phyloP scores from a whole-genome alignment of 352 stramenopile genomes.

The Globisporangium spinosum region DNA sequence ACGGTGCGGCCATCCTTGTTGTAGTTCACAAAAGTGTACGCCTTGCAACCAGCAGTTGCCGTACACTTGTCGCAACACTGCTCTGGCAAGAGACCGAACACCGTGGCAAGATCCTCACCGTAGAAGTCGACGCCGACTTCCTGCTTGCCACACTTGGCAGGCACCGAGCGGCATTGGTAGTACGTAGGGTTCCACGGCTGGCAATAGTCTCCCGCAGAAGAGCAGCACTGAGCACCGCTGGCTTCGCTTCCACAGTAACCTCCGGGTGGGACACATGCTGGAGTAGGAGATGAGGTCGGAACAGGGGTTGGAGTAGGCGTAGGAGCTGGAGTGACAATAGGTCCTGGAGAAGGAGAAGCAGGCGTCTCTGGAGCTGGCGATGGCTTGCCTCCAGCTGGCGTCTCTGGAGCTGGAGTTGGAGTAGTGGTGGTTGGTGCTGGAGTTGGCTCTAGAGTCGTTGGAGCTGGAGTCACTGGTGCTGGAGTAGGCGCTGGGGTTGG shows the following conservation, averaged over 20 bases:
- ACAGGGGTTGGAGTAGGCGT: background rate
- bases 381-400: background rate
- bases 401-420: constrained; percentile 5
- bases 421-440: constrained; percentile 1
- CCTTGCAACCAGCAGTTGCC: background rate
- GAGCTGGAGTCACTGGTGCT: constrained; percentile 3
- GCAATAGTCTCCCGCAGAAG: constrained; percentile 18
- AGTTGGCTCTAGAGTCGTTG: constrained; percentile 5
- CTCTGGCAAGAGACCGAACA: background rate
- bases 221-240: background rate
- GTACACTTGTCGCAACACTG: background rate
- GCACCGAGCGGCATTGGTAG: constrained; percentile 24
- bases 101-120: background rate
- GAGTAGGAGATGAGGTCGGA: background rate
- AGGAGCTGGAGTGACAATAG: background rate
- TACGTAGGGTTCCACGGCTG: constrained; percentile 26
- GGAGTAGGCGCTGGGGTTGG: constrained; percentile 3
- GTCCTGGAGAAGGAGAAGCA: too few species aligned
- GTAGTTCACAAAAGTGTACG: background rate
- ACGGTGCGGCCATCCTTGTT: background rate
- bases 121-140: background rate
- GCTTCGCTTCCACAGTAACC: constrained; percentile 1
- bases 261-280: background rate
- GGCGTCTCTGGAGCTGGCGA: constrained; percentile 1
- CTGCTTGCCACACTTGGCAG: background rate